phyloP scores from a whole-genome alignment of 805 yeast species.

The Jamesozyma rosinii region DNA sequence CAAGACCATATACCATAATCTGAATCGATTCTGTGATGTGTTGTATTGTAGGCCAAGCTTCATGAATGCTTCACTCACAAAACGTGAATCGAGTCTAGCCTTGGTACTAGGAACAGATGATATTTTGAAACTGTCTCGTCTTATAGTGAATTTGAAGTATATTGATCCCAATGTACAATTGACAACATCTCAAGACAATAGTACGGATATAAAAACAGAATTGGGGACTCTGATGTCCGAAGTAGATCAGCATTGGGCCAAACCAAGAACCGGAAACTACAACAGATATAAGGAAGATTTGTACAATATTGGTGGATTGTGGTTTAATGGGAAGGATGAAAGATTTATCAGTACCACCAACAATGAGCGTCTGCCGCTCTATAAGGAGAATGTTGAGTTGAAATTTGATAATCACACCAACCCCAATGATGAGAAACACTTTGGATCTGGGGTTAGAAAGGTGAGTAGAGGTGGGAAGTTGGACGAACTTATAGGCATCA shows the following conservation, averaged over 20 bases:
- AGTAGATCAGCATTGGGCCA: neutral
- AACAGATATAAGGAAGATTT: neutral
- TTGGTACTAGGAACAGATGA: constrained; percentile 2
- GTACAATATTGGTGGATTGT: neutral
- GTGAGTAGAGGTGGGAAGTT: neutral
- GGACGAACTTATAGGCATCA: neutral
- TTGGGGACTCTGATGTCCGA: neutral
- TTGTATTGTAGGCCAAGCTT: constrained; percentile 2
- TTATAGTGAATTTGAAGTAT: constrained; percentile 1
- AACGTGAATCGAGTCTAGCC: neutral
- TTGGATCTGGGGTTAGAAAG: neutral
- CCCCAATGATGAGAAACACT: neutral
- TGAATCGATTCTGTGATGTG: neutral
- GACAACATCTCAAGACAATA: neutral
- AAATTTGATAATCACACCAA: neutral
- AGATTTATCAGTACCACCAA: neutral
- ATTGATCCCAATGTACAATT: neutral
- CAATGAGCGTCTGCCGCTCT: neutral
- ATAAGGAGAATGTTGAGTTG: neutral
- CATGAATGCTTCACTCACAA: neutral
- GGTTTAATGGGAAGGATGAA: neutral
- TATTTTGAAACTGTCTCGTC: neutral
- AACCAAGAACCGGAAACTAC: neutral
- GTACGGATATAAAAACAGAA: neutral
- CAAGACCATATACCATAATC: neutral